A percentile compares a stretch with the other conserved stretches of the same genome.
phyloP scores from a whole-genome alignment of 2,329 filamentous ascomycete genomes.

The Alternaria brassicicola region DNA sequence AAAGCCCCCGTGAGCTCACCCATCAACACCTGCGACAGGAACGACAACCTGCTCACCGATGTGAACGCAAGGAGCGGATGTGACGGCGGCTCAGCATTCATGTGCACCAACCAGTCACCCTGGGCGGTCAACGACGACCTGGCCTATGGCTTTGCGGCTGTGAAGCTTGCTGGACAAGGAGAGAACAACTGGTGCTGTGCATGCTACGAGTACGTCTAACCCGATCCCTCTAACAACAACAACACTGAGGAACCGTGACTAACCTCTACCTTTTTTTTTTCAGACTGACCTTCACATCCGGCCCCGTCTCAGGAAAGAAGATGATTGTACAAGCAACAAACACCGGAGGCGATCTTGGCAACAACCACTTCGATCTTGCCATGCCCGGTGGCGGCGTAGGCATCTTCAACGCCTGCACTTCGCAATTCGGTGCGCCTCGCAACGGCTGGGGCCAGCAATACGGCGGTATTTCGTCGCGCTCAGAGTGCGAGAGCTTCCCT shows the following conservation, averaged over 20 bases:
- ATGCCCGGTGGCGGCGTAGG: constrained; percentile 48
- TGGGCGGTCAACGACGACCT: constrained; percentile 64
- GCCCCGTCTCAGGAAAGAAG: constrained; percentile 62
- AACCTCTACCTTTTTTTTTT: not conserved
- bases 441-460: constrained; percentile 45
- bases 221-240: not conserved
- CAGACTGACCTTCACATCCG: constrained; percentile 63
- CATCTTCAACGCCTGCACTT: constrained; percentile 44
- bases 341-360: constrained; percentile 55
- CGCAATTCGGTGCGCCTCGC: constrained; percentile 41
- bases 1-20: constrained; percentile 62
- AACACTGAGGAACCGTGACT: not conserved
- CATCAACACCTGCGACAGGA: constrained; percentile 62
- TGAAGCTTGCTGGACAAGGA: constrained; percentile 59
- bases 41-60: constrained; percentile 62
- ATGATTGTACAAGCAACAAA: constrained; percentile 70
- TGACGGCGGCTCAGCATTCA: constrained; percentile 60
- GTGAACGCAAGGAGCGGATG: constrained; percentile 60
- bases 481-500: constrained; percentile 43
- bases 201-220: constrained; percentile 59
- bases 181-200: constrained; percentile 69
- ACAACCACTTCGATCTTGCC: constrained; percentile 48
- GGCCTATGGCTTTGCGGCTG: constrained; percentile 71
- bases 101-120: constrained; percentile 66
- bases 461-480: constrained; percentile 41